These are phyloP conservation scores for Russula griseocarnosa DNA, from an alignment of 768 basidiomycete species.

Conservation along the genomic window DNA sequence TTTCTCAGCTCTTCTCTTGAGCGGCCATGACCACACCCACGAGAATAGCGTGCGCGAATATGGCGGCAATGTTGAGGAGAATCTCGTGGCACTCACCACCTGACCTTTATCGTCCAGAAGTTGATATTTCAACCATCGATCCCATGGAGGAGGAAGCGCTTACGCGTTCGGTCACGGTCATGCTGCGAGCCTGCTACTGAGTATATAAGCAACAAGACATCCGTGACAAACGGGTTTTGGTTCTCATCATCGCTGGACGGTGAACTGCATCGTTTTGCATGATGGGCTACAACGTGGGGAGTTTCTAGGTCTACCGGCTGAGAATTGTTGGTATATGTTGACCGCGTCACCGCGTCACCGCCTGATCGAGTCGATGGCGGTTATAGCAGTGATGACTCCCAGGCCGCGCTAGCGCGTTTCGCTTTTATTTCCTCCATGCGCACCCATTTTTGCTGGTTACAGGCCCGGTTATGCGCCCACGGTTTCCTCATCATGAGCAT, in stretches of 20 bases:
- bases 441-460: not conserved
- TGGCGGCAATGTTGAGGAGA: not conserved
- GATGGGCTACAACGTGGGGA: too few relatives aligned
- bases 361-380: too few relatives aligned
- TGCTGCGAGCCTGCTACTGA: too few relatives aligned
- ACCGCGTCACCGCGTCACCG: too few relatives aligned
- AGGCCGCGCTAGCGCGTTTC: constrained; percentile 16
- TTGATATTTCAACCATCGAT: not conserved
- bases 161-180: too few relatives aligned
- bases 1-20: not conserved
- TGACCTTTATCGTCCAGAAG: not conserved
- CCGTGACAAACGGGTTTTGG: too few relatives aligned
- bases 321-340: too few relatives aligned
- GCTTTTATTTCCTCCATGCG: constrained; percentile 8
- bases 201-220: too few relatives aligned
- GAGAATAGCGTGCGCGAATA: not conserved
- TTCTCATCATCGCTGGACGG: too few relatives aligned
- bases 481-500: constrained; percentile 14
- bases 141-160: too few relatives aligned
- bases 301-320: too few relatives aligned
- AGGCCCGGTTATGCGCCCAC: not conserved
- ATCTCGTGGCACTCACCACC: not conserved
- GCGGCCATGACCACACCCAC: not conserved
- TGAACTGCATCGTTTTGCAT: too few relatives aligned
- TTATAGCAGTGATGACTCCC: constrained; percentile 1